Percentiles rank a stretch among this genome's conserved stretches.
Evolutionary conservation across 345 rosid species (phyloP).

Genomic region (Eucalyptus victrix): DNA sequence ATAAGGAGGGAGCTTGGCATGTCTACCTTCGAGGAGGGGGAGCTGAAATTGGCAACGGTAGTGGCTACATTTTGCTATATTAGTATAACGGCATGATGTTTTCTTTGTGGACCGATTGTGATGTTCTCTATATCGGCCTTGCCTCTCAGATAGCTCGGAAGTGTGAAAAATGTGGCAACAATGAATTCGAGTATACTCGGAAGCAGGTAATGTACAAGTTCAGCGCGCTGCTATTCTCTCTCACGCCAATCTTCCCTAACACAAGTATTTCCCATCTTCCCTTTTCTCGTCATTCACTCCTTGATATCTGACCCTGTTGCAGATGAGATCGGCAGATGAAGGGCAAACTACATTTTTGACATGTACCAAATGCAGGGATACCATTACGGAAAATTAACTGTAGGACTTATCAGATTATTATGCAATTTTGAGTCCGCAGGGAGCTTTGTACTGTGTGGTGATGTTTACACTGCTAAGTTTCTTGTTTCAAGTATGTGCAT

Average conservation of each 20-base stretch:
- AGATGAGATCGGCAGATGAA: constrained; percentile 46
- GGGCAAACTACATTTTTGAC: constrained; percentile 22
- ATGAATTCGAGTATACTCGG: constrained; percentile 16
- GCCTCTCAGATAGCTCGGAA: constrained; percentile 10
- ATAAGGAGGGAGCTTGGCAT: constrained; percentile 31
- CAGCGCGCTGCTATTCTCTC: neutral
- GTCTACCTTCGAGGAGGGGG: constrained; percentile 12
- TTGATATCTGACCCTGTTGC: neutral
- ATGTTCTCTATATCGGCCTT: neutral
- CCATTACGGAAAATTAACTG: neutral
- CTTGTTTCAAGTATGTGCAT: neutral
- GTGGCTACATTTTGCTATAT: neutral
- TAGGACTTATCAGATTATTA: neutral
- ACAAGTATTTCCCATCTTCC: neutral
- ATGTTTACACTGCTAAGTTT: neutral
- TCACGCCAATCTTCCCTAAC: neutral
- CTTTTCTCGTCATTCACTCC: neutral
- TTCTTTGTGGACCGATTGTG: neutral
- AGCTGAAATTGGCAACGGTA: constrained; percentile 6
- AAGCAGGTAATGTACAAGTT: constrained; percentile 15
- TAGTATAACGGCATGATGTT: neutral
- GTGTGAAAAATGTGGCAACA: constrained; percentile 26
- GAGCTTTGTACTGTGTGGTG: neutral
- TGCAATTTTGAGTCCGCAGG: neutral
- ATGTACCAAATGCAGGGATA: constrained; percentile 16